Base-by-base conservation (phyloP, 2,329 filamentous ascomycete genomes). In the Claviceps capensis region DNA sequence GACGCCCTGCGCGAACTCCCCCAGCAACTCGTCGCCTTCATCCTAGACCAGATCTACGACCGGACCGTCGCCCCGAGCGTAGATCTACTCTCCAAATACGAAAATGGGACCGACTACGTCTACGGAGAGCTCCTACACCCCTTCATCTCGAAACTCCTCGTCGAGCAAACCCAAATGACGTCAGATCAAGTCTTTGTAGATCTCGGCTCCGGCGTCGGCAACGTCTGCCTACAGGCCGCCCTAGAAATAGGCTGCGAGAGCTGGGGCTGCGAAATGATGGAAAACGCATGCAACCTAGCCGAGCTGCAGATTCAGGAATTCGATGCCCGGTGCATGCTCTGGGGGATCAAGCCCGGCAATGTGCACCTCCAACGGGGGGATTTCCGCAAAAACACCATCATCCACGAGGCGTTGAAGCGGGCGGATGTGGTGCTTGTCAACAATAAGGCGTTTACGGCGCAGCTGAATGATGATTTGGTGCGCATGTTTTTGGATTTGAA, bases 341-440 rank as follows among this genome's bases (percentile, higher is more conserved):
- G 93, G 93, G 91, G 91, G 11, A 74, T 98, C 53, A 75, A 79
- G 17, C 79, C 87, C 2, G 93, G 93, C 55, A 75, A 79, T 54
- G 86, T 93, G n/a, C 78, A 82, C 55, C 79, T 98, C 6, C 79
- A 91, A 56, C 75, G 83, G 44, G 93, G 88, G 53, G 87, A 95
- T 64, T 96, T 98, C 62, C 80, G 89, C 9, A 80, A 82, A 57
- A 86, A 85, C 58, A 66, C 77, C 16, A 74, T 75, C 53, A 88
- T 96, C 48, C 76, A 83, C 54, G 76, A 81, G 23, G 83, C 83
- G 7, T 75, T 98, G 48, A 84, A 85, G 65, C 81, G 83, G 51
- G 91, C 93, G 1, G 93, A 98, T 64, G 90, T 97, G n/a, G 81
- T 98, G 17, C 78, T 98, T 26, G 91, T 97, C 61, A 98, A 98